phyloP scores from a whole-genome alignment of 139 green algal species.

The Chlamydomonas sphaeroides region DNA sequence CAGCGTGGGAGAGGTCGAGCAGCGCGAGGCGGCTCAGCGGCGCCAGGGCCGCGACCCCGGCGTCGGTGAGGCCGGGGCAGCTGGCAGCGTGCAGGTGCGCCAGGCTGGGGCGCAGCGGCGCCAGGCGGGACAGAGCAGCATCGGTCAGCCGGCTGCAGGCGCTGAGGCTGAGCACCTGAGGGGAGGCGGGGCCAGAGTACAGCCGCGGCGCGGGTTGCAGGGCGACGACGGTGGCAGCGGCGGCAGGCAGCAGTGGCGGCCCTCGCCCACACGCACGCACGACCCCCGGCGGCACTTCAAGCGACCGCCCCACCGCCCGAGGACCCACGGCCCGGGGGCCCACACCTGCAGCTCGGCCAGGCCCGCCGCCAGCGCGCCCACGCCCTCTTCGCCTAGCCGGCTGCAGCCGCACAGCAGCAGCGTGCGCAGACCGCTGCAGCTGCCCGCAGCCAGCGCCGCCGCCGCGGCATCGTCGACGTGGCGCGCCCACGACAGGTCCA shows the following conservation, averaged over 20 bases:
- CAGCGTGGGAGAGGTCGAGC: conserved; percentile 37
- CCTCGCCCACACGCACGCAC: no score
- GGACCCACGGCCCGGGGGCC: background rate
- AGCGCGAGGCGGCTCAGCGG: conserved; percentile 40
- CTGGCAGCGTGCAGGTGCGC: conserved; percentile 12
- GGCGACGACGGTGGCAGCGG: no score
- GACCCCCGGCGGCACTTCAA: no score
- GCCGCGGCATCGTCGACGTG: conserved; percentile 15
- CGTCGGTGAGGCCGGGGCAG: conserved; percentile 32
- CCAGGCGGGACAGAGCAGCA: conserved; percentile 23
- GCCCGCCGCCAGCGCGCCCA: conserved; percentile 31
- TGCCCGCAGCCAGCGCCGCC: background rate
- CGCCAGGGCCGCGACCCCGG: conserved; percentile 43
- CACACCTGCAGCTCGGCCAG: conserved; percentile 30
- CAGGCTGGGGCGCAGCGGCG: background rate
- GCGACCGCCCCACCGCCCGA: no score
- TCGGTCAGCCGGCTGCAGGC: conserved; percentile 38
- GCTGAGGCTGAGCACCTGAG: conserved; percentile 52
- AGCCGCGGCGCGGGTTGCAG: no score
- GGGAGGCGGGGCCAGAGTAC: no score
- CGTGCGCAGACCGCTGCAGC: conserved; percentile 19
- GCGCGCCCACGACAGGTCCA: conserved; percentile 1
- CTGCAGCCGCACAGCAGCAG: conserved; percentile 48
- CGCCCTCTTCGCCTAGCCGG: conserved; percentile 21
- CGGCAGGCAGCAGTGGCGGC: no score